Conservation (phyloP, 805 yeast genomes). For the Metschnikowia orientalis region DNA sequence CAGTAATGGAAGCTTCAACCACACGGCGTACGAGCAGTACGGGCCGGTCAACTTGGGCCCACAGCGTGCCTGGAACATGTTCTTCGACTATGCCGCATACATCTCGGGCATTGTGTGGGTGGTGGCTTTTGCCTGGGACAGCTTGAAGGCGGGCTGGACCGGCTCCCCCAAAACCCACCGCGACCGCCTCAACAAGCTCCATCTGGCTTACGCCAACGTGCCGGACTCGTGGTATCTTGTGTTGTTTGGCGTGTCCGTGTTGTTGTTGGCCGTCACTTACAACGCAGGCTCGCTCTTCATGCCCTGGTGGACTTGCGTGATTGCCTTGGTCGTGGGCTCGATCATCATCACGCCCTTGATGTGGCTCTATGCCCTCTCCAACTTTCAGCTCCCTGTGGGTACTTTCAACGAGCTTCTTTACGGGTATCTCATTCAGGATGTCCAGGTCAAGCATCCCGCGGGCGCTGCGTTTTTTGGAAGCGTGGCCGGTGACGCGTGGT, state of each 20-base stretch:
- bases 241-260: conserved; percentile 31
- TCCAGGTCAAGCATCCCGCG: conserved; percentile 38
- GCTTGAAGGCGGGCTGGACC: conserved; percentile 9
- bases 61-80: conserved; percentile 47
- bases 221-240: conserved; percentile 41
- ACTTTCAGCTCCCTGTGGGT: conserved; percentile 50
- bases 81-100: conserved; percentile 52
- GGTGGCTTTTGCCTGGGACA: conserved; percentile 30
- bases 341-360: conserved; percentile 46
- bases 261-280: conserved; percentile 9
- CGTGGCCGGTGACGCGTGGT: conserved; percentile 53
- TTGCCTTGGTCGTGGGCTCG: conserved; percentile 42
- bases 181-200: conserved; percentile 43
- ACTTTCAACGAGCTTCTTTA: conserved; percentile 48
- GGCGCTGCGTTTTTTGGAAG: conserved; percentile 48
- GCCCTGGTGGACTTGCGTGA: conserved; percentile 43
- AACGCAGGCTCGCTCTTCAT: conserved; percentile 27
- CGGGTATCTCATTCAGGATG: conserved; percentile 41
- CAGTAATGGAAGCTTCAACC: conserved; percentile 35
- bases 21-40: conserved; percentile 40
- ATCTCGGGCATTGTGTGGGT: conserved; percentile 47
- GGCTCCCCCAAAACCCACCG: conserved; percentile 18
- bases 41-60: conserved; percentile 48
- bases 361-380: conserved; percentile 47
- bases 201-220: conserved; percentile 37